Percentiles rank a stretch among this genome's conserved stretches.
phyloP scores from a whole-genome alignment of 495 filamentous ascomycete species.

The Elaphomyces granulatus region DNA sequence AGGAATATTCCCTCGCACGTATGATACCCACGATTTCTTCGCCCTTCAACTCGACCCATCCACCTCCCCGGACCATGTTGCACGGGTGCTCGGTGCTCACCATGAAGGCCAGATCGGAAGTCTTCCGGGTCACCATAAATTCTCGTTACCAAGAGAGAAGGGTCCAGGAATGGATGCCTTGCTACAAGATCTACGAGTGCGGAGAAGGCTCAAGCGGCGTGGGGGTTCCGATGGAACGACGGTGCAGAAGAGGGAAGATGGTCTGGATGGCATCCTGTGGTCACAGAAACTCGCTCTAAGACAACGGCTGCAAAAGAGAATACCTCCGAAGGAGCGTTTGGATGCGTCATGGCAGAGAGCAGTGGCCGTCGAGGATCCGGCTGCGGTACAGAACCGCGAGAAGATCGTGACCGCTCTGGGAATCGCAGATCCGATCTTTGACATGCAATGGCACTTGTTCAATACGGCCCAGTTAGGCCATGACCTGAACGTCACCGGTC shows the following conservation, averaged over 20 bases:
- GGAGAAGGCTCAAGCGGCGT: conserved; percentile 40
- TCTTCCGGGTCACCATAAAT: conserved; percentile 70
- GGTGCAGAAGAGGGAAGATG: conserved; percentile 33
- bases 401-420: conserved; percentile 47
- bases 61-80: conserved; percentile 54
- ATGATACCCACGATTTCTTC: conserved; percentile 74
- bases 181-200: conserved; percentile 39
- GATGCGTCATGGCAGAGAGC: conserved; percentile 5
- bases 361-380: conserved; percentile 22
- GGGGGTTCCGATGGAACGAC: conserved; percentile 27
- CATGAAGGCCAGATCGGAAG: conserved; percentile 78
- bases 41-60: conserved; percentile 63
- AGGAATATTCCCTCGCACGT: conserved; percentile 39
- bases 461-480: conserved; percentile 72
- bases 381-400: conserved; percentile 40
- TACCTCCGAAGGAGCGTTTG: conserved; percentile 35
- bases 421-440: conserved; percentile 82
- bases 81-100: conserved; percentile 53
- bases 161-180: conserved; percentile 45
- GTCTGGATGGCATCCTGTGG: conserved; percentile 60
- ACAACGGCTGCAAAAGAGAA: conserved; percentile 61
- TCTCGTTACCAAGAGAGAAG: conserved; percentile 46
- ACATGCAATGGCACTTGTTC: conserved; percentile 89
- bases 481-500: conserved; percentile 84
- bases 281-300: conserved; percentile 69